These are phyloP conservation scores for Trichodelitschia bisporula DNA, from an alignment of 495 filamentous ascomycete species.

Conservation along the genomic window DNA sequence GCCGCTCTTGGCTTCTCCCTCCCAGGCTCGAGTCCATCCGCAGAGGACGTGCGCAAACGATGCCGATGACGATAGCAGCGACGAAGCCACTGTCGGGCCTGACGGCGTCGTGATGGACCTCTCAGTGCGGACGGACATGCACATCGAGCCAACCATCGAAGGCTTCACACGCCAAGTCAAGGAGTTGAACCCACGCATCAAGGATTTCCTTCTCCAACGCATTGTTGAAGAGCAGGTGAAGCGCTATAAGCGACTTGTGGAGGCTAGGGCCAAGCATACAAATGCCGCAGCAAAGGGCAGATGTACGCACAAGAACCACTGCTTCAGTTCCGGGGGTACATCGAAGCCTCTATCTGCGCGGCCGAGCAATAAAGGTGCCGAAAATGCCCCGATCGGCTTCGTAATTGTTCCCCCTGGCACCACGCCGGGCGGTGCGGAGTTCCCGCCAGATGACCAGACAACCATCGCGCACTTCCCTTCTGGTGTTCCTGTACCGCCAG, in stretches of 20 bases:
- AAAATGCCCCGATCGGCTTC: constrained; percentile 22
- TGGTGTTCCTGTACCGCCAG: constrained; percentile 66
- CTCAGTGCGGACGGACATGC: constrained; percentile 19
- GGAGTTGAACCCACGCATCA: constrained; percentile 43
- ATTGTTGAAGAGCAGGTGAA: constrained; percentile 57
- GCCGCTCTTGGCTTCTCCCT: constrained; percentile 21
- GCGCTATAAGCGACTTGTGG: constrained; percentile 59
- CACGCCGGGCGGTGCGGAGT: constrained; percentile 35
- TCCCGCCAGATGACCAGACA: constrained; percentile 38
- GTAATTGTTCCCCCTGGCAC: constrained; percentile 19
- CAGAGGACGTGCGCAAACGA: constrained; percentile 19
- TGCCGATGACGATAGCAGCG: constrained; percentile 27
- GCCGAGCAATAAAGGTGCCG: constrained; percentile 14
- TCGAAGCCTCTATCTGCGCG: constrained; percentile 23
- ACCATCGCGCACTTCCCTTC: constrained; percentile 47
- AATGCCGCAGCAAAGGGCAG: no score
- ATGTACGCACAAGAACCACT: constrained; percentile 44
- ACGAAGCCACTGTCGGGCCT: constrained; percentile 13
- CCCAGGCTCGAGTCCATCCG: constrained; percentile 7
- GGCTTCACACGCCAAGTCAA: constrained; percentile 60
- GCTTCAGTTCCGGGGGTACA: constrained; percentile 37
- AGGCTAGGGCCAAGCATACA: constrained; percentile 40
- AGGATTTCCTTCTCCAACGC: constrained; percentile 50
- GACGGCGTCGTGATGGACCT: constrained; percentile 15
- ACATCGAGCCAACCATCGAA: constrained; percentile 39